Evolutionary conservation across 306 rosid genomes (phyloP).

Genomic region (Gillenia trifoliata): DNA sequence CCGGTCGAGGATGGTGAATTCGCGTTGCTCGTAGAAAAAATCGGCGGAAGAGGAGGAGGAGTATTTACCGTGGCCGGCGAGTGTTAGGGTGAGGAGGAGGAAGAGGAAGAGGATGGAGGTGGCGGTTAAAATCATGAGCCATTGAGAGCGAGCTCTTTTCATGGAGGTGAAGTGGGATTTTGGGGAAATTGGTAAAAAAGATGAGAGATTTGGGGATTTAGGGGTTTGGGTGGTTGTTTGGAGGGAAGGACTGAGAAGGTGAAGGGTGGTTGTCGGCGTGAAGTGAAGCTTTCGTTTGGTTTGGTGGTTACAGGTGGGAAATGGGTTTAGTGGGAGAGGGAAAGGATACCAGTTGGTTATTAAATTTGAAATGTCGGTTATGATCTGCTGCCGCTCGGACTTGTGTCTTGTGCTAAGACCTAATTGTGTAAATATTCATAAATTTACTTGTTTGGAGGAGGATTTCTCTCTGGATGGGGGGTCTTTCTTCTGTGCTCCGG

Average conservation of each 20-base stretch:
- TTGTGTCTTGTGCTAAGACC: not conserved
- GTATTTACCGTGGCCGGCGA: conserved; percentile 20
- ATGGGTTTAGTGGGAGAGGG: conserved; percentile 4
- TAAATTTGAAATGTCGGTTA: not conserved
- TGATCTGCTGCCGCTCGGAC: not conserved
- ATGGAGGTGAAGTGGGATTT: not conserved
- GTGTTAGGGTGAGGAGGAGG: conserved; percentile 26
- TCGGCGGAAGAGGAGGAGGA: conserved; percentile 29
- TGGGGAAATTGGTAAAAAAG: not conserved
- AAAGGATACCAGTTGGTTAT: not conserved
- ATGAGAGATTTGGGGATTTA: not conserved
- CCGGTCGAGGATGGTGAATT: conserved; percentile 10
- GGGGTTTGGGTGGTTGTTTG: not conserved
- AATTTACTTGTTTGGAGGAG: no score
- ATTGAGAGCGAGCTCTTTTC: conserved; percentile 49
- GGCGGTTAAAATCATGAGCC: conserved; percentile 33
- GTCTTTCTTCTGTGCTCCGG: no score
- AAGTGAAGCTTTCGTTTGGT: not conserved
- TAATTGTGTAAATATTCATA: no score
- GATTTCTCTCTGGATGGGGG: no score
- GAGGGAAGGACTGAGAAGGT: not conserved
- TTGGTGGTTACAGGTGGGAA: not conserved
- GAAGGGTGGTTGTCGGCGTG: not conserved
- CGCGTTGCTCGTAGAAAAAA: conserved; percentile 13
- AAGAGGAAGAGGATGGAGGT: conserved; percentile 29